Evolutionary conservation across 2,329 filamentous ascomycete species (phyloP).

Genomic region (Sporothrix schenckii): DNA sequence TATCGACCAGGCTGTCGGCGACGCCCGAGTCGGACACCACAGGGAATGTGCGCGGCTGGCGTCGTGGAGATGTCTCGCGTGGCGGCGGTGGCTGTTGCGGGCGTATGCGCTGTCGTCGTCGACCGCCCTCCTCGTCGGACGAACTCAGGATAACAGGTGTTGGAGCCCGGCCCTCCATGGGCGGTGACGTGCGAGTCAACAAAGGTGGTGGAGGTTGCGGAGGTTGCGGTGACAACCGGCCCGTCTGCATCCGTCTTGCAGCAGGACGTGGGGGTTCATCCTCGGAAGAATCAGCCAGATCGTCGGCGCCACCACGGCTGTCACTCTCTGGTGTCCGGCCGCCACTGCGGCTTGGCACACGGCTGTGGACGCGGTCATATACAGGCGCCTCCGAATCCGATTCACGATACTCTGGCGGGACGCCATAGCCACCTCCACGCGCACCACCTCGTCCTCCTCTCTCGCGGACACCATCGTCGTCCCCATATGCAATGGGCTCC

Average conservation of each 20-base stretch:
- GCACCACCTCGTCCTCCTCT: not conserved
- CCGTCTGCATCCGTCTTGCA: not conserved
- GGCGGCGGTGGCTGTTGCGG: not conserved
- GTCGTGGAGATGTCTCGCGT: not conserved
- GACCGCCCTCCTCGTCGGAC: not conserved
- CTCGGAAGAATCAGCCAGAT: not conserved
- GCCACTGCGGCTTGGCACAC: not conserved
- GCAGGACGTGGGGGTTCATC: not conserved
- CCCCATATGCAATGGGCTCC: not conserved
- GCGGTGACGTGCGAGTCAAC: constrained; percentile 27
- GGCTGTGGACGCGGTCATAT: not conserved
- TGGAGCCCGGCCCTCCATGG: constrained; percentile 9
- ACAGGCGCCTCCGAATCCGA: not conserved
- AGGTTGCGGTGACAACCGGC: not conserved
- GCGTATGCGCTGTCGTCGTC: not conserved
- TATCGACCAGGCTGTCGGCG: constrained; percentile 10
- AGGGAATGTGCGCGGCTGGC: not conserved
- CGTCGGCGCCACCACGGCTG: not conserved
- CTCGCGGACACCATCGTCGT: not conserved
- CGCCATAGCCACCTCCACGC: not conserved
- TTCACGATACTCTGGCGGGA: not conserved
- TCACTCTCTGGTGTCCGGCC: not conserved
- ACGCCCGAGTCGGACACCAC: not conserved
- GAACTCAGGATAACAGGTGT: constrained; percentile 18
- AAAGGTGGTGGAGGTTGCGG: constrained; percentile 10